These are phyloP conservation scores for Trichoderma simmonsii DNA, from an alignment of 2,329 filamentous ascomycete genomes.

Conservation along the genomic window DNA sequence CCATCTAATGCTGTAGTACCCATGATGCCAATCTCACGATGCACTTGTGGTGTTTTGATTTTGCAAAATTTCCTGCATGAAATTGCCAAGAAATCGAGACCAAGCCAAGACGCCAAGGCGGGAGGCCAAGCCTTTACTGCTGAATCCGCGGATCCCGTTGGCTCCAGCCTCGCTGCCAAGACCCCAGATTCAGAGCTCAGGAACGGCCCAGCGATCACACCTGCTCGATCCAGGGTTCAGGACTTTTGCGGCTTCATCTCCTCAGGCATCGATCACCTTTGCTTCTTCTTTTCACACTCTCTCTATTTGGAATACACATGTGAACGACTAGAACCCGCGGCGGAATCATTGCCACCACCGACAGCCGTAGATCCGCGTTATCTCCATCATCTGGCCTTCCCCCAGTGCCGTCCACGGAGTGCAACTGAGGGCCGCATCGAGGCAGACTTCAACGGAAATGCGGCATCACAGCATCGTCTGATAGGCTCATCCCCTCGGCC, in stretches of 20 bases:
- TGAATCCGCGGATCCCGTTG: slow-evolving; percentile 7
- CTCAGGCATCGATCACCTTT: not conserved
- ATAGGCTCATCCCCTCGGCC: not conserved
- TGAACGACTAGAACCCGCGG: not conserved
- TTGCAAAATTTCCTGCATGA: not conserved
- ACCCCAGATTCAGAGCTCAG: not conserved
- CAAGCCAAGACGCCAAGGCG: slow-evolving; percentile 14
- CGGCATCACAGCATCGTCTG: slow-evolving; percentile 11
- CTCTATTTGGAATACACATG: not conserved
- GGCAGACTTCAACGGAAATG: not conserved
- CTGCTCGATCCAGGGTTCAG: slow-evolving; percentile 7
- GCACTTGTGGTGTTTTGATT: not conserved
- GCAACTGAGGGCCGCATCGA: not conserved
- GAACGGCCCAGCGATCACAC: slow-evolving; percentile 7
- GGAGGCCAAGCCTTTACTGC: slow-evolving; percentile 4
- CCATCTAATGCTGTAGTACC: not conserved
- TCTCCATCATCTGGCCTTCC: not conserved
- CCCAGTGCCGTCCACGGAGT: not conserved
- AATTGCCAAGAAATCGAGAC: slow-evolving; percentile 2
- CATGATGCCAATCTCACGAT: not conserved
- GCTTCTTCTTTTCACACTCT: not conserved
- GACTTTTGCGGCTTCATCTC: not conserved
- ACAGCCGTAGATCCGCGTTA: not conserved
- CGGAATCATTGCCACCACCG: not conserved
- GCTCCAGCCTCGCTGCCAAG: slow-evolving; percentile 3